Base-by-base conservation (phyloP, 2,329 filamentous ascomycete genomes). In the Colletotrichum navitas region DNA sequence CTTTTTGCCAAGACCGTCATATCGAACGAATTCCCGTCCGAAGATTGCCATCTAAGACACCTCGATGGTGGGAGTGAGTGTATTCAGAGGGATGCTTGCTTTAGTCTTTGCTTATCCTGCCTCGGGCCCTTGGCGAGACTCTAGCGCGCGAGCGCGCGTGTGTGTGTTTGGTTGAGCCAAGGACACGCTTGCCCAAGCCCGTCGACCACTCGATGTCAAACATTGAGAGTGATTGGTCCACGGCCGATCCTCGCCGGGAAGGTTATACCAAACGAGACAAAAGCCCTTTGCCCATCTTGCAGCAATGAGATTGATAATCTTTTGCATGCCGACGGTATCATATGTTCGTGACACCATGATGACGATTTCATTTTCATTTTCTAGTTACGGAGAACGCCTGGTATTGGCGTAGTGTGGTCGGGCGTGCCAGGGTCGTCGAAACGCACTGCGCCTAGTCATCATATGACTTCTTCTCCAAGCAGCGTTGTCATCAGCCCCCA, bases 381-480 rank as follows among this genome's bases (percentile, higher is more conserved):
- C n/a, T 12, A 47, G 21, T 5, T 24, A 5, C 34, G 34, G 34
- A 36, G 8, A 36, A 36, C 34, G 11, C 34, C 34, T 11, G 10
- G 34, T 11, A 36, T 36, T 11, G 12, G 5, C 10, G n/a, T 32
- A 14, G 14, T 21, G n/a, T 26, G 12, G 4, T 26, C 47, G 2
- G 10, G 24, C n/a, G 10, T 21, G 29, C 52, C 18, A 36, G 52
- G 8, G 8, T 36, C 8, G 21, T 39, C 32, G 32, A n/a, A n/a
- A 56, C 32, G 54, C 34, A 56, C 24, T 24, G n/a, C 8, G 34
- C n/a, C n/a, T 56, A 39, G 54, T 21, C 5, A 10, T 56, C 34
- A 39, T 39, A 36, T 56, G 54, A 26, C n/a, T n/a, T 55, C 29
- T 55, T 36, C 54, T 26, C 32, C n/a, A 56, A 36, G 54, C 54